Evolutionary conservation across 2,329 filamentous ascomycete genomes (phyloP), one percentile per base, ranked within the genome.

Genomic region (Apiospora rasikravindrae): DNA sequence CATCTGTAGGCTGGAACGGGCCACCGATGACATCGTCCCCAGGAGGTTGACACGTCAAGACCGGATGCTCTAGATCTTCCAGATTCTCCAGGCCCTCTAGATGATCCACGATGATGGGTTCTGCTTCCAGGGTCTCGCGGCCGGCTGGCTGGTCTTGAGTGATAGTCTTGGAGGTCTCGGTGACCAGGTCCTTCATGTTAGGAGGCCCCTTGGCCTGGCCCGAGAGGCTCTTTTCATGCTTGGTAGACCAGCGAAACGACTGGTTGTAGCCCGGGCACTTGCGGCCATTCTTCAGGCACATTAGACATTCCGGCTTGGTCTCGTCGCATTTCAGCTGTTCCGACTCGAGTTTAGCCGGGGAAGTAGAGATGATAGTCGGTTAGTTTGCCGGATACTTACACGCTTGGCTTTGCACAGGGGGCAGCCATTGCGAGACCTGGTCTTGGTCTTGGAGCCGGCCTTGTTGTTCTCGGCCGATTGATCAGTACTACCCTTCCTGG

Each of bases 231-330:
- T 74, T 78, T 76, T 84, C 82, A 71, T 84, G 81, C 64, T 84
- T 84, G 73, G 82, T 84, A 0, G 83, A 84, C 83, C 83, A 84
- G 49, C 81, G 82, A 64, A 84, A 78, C 26, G 80, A 79, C 29
- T 80, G 77, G 16, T 74, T 75, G 70, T 80, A 81, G 0, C 80
- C 80, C 16, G 77, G 77, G 47, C 80, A 81, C 29, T 75, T 73
- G 29, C 79, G 76, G 10, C 76, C 77, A n/a, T 77, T 76, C 24
- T 76, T 77, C n/a, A 76, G 37, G 73, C 80, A 81, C 71, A 77
- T 78, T 24, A 73, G 75, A 61, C 80, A 81, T 33, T 74, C 73
- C 1, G 80, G 80, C 51, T 73, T 69, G 1, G 77, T 76, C 75
- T 81, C 80, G 73, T 81, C 80, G 71, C 80, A 81, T 77, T 81